Evolutionary conservation across 345 rosid species (phyloP).

Genomic region (Durio zibethinus): DNA sequence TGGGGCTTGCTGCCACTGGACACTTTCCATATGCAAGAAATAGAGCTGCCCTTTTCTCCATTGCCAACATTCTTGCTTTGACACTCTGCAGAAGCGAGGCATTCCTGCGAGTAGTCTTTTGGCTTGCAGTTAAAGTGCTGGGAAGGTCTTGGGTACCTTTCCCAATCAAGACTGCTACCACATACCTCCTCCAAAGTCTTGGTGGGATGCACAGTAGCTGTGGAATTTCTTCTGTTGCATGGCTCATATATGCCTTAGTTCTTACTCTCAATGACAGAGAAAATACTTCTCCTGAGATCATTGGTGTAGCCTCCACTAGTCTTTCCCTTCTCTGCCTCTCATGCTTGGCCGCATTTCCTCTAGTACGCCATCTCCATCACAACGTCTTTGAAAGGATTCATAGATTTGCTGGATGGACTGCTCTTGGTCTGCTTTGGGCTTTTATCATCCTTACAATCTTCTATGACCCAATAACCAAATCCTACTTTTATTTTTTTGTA

Average conservation of each 20-base stretch:
- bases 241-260: slow-evolving; percentile 62
- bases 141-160: slow-evolving; percentile 63
- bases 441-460: slow-evolving; percentile 55
- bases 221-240: slow-evolving; percentile 65
- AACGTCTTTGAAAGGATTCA: slow-evolving; percentile 72
- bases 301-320: slow-evolving; percentile 50
- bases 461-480: slow-evolving; percentile 53
- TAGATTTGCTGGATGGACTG: slow-evolving; percentile 69
- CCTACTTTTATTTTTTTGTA: no score
- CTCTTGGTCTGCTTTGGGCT: slow-evolving; percentile 68
- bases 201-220: slow-evolving; percentile 83
- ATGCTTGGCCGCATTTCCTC: slow-evolving; percentile 64
- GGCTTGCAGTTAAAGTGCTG: slow-evolving; percentile 48
- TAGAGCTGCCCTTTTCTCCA: slow-evolving; percentile 60
- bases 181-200: slow-evolving; percentile 71
- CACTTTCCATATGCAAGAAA: slow-evolving; percentile 63
- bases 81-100: slow-evolving; percentile 83
- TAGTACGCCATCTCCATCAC: slow-evolving; percentile 80
- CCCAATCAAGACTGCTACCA: slow-evolving; percentile 49
- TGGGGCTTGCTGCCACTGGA: slow-evolving; percentile 60
- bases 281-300: slow-evolving; percentile 54
- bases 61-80: slow-evolving; percentile 61
- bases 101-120: slow-evolving; percentile 52
- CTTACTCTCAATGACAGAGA: slow-evolving; percentile 53
- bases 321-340: slow-evolving; percentile 61